Conservation (phyloP, 306 rosid genomes). For the Prunus salicina region DNA sequence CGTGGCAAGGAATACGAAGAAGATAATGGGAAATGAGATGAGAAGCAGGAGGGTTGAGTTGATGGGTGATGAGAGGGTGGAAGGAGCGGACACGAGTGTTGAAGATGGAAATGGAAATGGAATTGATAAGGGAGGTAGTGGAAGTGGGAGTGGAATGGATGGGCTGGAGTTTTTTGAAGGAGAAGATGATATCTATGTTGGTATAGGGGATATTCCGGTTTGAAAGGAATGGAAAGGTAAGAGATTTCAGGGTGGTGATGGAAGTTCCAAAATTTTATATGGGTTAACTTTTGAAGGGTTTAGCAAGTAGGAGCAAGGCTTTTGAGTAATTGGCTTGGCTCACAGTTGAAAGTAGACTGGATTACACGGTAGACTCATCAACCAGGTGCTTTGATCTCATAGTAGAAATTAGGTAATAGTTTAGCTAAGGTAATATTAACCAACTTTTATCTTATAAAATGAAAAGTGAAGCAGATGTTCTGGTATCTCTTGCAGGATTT, state of each 20-base stretch:
- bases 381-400: background rate
- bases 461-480: background rate
- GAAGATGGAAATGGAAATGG: slow-evolving; percentile 12
- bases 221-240: slow-evolving; percentile 7
- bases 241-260: background rate
- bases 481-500: background rate
- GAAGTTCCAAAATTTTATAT: background rate
- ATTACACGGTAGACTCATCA: background rate
- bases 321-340: background rate
- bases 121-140: background rate
- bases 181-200: slow-evolving; percentile 46
- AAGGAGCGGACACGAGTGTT: background rate
- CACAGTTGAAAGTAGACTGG: background rate
- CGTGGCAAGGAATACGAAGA: slow-evolving; percentile 29
- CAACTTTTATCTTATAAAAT: background rate
- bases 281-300: background rate
- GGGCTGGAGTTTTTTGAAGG: slow-evolving; percentile 39
- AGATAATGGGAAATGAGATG: slow-evolving; percentile 26
- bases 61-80: background rate
- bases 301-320: background rate
- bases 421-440: background rate
- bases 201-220: slow-evolving; percentile 19
- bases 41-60: slow-evolving; percentile 8
- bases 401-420: background rate
- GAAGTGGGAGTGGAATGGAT: slow-evolving; percentile 14